These are phyloP conservation scores for Dentipellis sp. DNA, from an alignment of 768 basidiomycete species.

Conservation along the genomic window DNA sequence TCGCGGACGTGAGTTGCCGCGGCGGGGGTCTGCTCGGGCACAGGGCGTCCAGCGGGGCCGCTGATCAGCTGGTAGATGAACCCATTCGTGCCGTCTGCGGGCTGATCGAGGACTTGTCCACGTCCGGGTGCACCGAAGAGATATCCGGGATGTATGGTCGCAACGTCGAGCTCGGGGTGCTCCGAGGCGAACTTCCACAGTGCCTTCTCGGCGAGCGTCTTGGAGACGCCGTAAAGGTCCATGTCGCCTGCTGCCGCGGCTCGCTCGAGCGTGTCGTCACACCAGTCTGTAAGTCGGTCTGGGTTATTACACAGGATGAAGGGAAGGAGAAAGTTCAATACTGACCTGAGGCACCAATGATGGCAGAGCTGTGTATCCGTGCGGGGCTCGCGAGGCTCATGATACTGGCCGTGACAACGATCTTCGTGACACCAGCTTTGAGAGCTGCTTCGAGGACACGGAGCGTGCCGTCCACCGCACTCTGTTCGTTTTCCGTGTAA, in stretches of 20 bases:
- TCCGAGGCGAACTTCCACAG: background rate
- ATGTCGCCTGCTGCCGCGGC: background rate
- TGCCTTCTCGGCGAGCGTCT: background rate
- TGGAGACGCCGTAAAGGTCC: background rate
- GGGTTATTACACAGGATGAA: too few relatives aligned
- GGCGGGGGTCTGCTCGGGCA: constrained; percentile 14
- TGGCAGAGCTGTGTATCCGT: background rate
- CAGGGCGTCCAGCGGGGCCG: constrained; percentile 5
- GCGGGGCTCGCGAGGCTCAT: background rate
- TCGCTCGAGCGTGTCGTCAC: background rate
- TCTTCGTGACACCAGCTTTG: constrained; percentile 2
- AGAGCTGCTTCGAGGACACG: constrained; percentile 9
- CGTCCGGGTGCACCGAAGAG: constrained; percentile 15
- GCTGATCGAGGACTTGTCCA: constrained; percentile 1
- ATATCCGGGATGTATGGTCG: constrained; percentile 20
- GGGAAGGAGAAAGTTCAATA: too few relatives aligned
- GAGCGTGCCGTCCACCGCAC: constrained; percentile 7
- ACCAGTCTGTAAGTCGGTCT: background rate
- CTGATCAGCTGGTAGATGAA: constrained; percentile 16
- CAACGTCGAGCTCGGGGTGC: constrained; percentile 2
- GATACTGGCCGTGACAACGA: constrained; percentile 9
- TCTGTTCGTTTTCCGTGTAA: background rate
- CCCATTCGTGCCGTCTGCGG: constrained; percentile 12
- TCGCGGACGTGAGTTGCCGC: constrained; percentile 19
- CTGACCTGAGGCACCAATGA: background rate